Percentiles rank a stretch among this genome's conserved stretches.
Conservation (phyloP, 164 flowering plant species). For the Malania oleifera region DNA sequence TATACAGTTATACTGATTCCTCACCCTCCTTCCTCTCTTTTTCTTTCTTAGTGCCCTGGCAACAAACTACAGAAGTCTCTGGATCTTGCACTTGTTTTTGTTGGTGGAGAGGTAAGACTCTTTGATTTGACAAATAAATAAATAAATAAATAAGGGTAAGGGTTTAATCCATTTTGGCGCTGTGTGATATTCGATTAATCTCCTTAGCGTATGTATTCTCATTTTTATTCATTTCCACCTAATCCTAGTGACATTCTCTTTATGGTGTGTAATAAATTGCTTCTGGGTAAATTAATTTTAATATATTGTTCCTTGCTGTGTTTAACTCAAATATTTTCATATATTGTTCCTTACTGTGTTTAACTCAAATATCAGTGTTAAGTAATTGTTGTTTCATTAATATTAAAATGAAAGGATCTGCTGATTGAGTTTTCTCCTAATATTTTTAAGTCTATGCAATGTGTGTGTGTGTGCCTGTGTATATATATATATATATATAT, state of each 20-base stretch:
- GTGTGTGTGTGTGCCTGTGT: too few relatives aligned
- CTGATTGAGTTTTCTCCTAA: too few relatives aligned
- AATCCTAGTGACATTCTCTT: neutral
- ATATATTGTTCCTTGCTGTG: neutral
- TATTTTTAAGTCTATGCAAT: too few relatives aligned
- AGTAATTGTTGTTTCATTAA: too few relatives aligned
- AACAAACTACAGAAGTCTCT: constrained; percentile 30
- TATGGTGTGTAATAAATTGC: neutral
- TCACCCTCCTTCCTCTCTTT: neutral
- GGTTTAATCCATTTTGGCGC: neutral
- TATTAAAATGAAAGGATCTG: too few relatives aligned
- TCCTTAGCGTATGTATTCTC: neutral
- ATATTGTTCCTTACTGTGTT: neutral
- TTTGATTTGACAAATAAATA: neutral
- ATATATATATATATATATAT: too few relatives aligned
- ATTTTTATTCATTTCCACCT: neutral
- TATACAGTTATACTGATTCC: neutral
- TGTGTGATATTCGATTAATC: neutral
- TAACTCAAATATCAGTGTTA: too few relatives aligned
- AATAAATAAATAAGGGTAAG: neutral
- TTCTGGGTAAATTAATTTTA: neutral
- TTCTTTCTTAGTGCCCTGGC: constrained; percentile 48
- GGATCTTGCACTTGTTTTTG: constrained; percentile 73
- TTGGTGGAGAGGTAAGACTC: constrained; percentile 62
- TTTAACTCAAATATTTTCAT: neutral